These are phyloP conservation scores for Cryptococcus sp. DNA, from an alignment of 1,284 basidiomycete genomes.

Conservation along the genomic window DNA sequence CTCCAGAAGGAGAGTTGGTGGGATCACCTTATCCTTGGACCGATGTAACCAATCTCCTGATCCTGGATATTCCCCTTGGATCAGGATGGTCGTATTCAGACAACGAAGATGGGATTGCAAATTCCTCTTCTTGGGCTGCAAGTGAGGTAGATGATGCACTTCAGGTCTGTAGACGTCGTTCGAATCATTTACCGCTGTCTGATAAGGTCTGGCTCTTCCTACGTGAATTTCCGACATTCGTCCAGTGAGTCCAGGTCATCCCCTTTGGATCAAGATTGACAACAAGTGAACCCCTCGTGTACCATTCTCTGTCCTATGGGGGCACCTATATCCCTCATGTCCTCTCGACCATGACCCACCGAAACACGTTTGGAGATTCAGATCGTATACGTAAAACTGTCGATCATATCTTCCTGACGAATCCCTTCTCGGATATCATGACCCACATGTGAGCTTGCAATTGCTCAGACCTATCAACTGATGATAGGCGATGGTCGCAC, in stretches of 20 bases:
- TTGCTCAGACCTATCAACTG: neutral
- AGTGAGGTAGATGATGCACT: conserved; percentile 13
- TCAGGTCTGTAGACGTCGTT: conserved; percentile 1
- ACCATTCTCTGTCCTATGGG: conserved; percentile 12
- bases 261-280: too few species aligned
- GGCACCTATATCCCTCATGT: conserved; percentile 10
- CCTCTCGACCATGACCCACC: conserved; percentile 2
- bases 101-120: conserved; percentile 1
- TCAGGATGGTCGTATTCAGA: conserved; percentile 13
- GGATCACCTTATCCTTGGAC: conserved; percentile 15
- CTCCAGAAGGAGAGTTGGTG: conserved; percentile 1
- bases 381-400: conserved; percentile 10
- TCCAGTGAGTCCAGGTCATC: too few species aligned
- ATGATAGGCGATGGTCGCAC: neutral
- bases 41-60: conserved; percentile 10
- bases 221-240: too few species aligned
- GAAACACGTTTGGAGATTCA: conserved; percentile 2
- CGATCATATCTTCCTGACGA: conserved; percentile 13
- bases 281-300: conserved; percentile 12
- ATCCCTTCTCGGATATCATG: conserved; percentile 11
- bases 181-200: neutral
- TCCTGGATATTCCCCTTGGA: conserved; percentile 11
- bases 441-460: conserved; percentile 3
- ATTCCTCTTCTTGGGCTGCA: conserved; percentile 8
- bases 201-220: too few species aligned